Conservation (phyloP, 2,329 filamentous ascomycete genomes). For the Aureobasidium uvarum region DNA sequence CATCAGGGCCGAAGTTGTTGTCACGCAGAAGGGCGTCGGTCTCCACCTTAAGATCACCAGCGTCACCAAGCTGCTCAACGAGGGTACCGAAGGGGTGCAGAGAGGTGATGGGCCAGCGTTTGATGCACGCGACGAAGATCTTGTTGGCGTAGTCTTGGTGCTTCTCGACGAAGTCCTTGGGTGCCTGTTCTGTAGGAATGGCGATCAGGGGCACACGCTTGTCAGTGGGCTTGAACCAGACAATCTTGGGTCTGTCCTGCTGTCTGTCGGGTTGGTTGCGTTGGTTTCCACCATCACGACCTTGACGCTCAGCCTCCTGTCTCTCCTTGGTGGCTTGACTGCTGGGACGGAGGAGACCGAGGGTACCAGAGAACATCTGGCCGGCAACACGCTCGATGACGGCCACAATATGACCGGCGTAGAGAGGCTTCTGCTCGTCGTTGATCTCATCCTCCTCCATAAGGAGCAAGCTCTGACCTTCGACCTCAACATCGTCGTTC, state of each 20-base stretch:
- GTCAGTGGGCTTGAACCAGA: constrained; percentile 99
- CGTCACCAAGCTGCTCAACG: constrained; percentile 93
- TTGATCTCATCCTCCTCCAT: constrained; percentile 99
- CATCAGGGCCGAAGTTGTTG: constrained; percentile 97
- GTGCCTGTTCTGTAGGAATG: constrained; percentile 96
- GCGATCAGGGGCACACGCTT: constrained; percentile 98
- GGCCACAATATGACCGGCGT: constrained; percentile 94
- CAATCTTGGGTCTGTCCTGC: constrained; percentile 98
- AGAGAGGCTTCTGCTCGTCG: constrained; percentile 95
- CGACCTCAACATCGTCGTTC: constrained; percentile 98
- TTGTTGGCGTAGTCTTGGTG: constrained; percentile 96
- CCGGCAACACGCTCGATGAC: constrained; percentile 96
- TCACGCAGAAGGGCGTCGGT: constrained; percentile 95
- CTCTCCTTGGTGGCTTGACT: constrained; percentile 99
- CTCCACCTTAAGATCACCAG: constrained; percentile 96
- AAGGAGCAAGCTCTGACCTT: constrained; percentile 92
- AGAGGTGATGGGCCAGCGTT: constrained; percentile 99
- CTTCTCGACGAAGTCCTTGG: constrained; percentile 96
- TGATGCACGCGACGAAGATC: constrained; percentile 98
- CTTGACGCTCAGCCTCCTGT: constrained; percentile 92
- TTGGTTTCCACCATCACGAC: constrained; percentile 74
- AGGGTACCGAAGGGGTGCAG: constrained; percentile 97
- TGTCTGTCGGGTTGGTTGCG: constrained; percentile 76
- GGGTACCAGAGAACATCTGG: constrained; percentile 96
- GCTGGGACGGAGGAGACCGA: constrained; percentile 89